Base-by-base conservation (phyloP, 2,329 filamentous ascomycete species). In the Penicillium sp. region DNA sequence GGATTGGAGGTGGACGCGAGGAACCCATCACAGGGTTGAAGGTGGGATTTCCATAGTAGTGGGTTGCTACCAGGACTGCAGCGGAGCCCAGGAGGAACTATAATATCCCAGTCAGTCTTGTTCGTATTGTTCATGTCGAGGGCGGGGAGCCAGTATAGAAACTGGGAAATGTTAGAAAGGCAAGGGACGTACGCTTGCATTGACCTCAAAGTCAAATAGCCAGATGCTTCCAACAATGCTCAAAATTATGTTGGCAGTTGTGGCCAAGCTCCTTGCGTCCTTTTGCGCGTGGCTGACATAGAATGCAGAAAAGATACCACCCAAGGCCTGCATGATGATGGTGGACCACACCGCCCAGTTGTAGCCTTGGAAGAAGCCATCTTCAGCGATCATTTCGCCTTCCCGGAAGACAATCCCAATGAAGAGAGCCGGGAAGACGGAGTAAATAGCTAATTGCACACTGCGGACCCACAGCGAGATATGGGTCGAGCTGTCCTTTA, bases 321-420 rank as follows among this genome's bases (percentile, higher is more conserved):
- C 92, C 35, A 87, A 76, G 0, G 92, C 89, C 72, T 99, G 94
- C 56, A 94, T 82, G 6, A 86, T 70, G 63, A 97, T 89, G 5
- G 91, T 89, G 5, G 85, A 80, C 91, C 92, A 97, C 3, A 97
- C 93, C 19, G 93, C 82, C 81, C 85, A 88, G 71, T 96, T 97
- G 76, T 97, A 99, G 3, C 94, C 94, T 55, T 89, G 88, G 65
- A 99, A 97, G 75, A 97, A 96, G 12, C 94, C 94, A 59, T 90
- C 86, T 72, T 88, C 85, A 26, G 87, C 82, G 61, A 99, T 91
- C 38, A 89, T 87, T 58, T 87, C 84, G 26, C 93, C 94, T 63
- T 99, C 94, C 61, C 91, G 89, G 76, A 90, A 89, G 3, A 95
- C 76, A 6, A 97, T 88, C 1, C 93, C 94, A 50, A 96, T 82